phyloP scores from a whole-genome alignment of 257 asterid genomes.

The Petunia axillaris region DNA sequence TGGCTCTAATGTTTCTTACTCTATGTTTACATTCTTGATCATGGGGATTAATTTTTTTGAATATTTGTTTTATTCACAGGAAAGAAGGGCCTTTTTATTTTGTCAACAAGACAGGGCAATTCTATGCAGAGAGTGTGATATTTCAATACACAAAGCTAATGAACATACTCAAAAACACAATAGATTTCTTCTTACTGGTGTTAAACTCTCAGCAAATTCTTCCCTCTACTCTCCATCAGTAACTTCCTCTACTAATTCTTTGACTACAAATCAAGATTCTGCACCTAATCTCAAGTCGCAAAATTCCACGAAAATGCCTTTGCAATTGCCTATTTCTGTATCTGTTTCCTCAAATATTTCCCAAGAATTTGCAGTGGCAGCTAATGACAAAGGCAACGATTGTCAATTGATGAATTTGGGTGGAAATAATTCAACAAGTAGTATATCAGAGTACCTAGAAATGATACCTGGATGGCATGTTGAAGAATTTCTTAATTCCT shows the following conservation, averaged over 20 bases:
- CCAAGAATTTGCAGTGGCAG: slow-evolving; percentile 29
- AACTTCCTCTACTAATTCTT: slow-evolving; percentile 23
- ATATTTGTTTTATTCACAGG: slow-evolving; percentile 40
- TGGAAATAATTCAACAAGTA: slow-evolving; percentile 44
- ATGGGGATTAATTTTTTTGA: background rate
- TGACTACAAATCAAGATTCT: slow-evolving; percentile 31
- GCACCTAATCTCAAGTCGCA: slow-evolving; percentile 42
- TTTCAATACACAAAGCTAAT: slow-evolving; percentile 73
- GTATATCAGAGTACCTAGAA: slow-evolving; percentile 82
- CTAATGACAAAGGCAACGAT: slow-evolving; percentile 13
- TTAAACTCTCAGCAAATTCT: slow-evolving; percentile 59
- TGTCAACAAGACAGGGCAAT: slow-evolving; percentile 95
- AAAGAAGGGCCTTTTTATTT: slow-evolving; percentile 81
- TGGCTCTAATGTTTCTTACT: background rate
- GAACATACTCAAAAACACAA: slow-evolving; percentile 72
- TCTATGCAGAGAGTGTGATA: slow-evolving; percentile 80
- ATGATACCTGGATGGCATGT: slow-evolving; percentile 90
- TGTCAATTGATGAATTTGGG: slow-evolving; percentile 32
- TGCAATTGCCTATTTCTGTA: background rate
- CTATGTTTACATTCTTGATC: background rate
- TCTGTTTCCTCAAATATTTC: slow-evolving; percentile 27
- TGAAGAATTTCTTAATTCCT: slow-evolving; percentile 74
- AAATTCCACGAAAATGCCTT: slow-evolving; percentile 31
- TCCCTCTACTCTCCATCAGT: slow-evolving; percentile 43
- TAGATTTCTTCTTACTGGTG: slow-evolving; percentile 80